These are phyloP conservation scores for Alternaria sp. DNA, from an alignment of 2,329 filamentous ascomycete species.

Conservation along the genomic window DNA sequence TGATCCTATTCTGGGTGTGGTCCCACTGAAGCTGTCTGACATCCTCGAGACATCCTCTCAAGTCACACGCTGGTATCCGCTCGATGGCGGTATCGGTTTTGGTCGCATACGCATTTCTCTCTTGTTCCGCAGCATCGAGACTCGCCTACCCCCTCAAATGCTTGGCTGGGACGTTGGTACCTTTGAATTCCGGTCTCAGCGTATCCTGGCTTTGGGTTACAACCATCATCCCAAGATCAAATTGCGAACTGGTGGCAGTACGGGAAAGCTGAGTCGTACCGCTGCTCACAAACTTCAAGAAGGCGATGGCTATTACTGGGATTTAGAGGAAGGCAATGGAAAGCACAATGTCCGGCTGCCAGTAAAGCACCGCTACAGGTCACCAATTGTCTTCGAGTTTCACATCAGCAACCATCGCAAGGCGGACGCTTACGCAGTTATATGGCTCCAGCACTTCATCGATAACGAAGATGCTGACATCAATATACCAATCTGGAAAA, in stretches of 20 bases:
- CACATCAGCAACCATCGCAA: conserved; percentile 73
- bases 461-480: conserved; percentile 81
- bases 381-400: conserved; percentile 89
- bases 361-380: conserved; percentile 88
- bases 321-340: conserved; percentile 61
- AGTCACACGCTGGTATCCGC: conserved; percentile 90
- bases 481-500: conserved; percentile 90
- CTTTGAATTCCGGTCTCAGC: conserved; percentile 82
- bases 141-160: conserved; percentile 81
- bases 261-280: conserved; percentile 71
- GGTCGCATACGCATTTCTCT: conserved; percentile 88
- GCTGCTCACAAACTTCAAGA: conserved; percentile 68
- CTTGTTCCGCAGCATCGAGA: conserved; percentile 88
- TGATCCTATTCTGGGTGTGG: conserved; percentile 91
- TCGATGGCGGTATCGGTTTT: conserved; percentile 90
- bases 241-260: conserved; percentile 84
- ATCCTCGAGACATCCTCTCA: conserved; percentile 89
- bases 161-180: conserved; percentile 96
- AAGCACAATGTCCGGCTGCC: conserved; percentile 75
- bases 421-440: conserved; percentile 75
- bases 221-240: conserved; percentile 72
- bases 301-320: conserved; percentile 68
- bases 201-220: conserved; percentile 71
- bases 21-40: conserved; percentile 86
- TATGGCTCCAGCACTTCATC: conserved; percentile 86